phyloP scores from a whole-genome alignment of 1,284 basidiomycete species.

The Lentinula novae-zelandiae region DNA sequence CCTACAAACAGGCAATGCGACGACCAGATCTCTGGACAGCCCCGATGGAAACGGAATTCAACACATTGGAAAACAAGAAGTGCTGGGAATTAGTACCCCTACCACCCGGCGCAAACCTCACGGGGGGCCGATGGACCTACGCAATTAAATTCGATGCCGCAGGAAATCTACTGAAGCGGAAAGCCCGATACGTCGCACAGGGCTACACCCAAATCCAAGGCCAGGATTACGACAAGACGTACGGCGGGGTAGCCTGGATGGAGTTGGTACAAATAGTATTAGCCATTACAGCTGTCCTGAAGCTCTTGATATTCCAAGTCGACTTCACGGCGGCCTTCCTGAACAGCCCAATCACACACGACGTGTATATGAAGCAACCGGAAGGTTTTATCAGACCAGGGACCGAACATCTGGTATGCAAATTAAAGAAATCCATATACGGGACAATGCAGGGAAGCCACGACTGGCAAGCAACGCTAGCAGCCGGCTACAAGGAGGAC shows the following conservation, averaged over 20 bases:
- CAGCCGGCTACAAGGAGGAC: constrained; percentile 22
- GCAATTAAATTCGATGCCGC: constrained; percentile 25
- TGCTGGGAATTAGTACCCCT: background rate
- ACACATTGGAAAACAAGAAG: background rate
- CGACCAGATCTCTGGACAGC: too few relatives aligned
- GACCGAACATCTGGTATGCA: constrained; percentile 27
- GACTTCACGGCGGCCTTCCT: background rate
- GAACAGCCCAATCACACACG: background rate
- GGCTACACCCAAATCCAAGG: too few relatives aligned
- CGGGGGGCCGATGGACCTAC: constrained; percentile 29
- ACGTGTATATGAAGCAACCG: background rate
- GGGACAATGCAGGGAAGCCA: constrained; percentile 36
- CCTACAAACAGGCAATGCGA: too few relatives aligned
- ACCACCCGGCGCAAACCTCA: background rate
- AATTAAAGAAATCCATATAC: constrained; percentile 32
- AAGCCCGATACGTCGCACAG: background rate
- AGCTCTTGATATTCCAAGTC: background rate
- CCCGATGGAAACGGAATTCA: too few relatives aligned
- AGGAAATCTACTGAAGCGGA: background rate
- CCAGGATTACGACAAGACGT: too few relatives aligned
- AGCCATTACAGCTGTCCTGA: background rate
- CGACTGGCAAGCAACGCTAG: constrained; percentile 34
- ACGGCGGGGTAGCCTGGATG: background rate
- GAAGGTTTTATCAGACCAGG: constrained; percentile 26
- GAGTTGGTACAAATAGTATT: background rate